These are phyloP conservation scores for Cyclotella kingstonii DNA, from an alignment of 108 stramenopile genomes.

Conservation along the genomic window DNA sequence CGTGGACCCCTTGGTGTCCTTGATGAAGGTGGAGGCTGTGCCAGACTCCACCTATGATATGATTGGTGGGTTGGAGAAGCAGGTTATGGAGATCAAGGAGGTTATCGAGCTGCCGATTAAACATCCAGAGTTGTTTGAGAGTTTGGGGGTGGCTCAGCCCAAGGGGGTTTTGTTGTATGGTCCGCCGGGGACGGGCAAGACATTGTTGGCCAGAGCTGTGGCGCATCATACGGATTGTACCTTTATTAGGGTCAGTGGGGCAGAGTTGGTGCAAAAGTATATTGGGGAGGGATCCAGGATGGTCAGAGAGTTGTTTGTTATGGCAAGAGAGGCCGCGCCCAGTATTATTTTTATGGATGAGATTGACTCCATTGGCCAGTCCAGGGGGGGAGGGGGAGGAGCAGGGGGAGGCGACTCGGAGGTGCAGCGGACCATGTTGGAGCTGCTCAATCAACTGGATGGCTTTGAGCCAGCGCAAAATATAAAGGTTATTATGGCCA, in stretches of 20 bases:
- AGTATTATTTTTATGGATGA: conserved; percentile 99
- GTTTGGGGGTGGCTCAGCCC: conserved; percentile 97
- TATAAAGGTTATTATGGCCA: conserved; percentile 98
- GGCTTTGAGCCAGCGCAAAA: conserved; percentile 99
- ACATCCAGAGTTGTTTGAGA: conserved; percentile 99
- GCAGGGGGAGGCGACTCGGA: conserved; percentile 94
- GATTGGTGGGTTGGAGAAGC: conserved; percentile 99
- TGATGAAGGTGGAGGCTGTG: conserved; percentile 99
- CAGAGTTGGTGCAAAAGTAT: conserved; percentile 99
- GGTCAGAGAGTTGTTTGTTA: conserved; percentile 99
- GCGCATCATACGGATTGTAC: conserved; percentile 99
- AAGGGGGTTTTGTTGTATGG: conserved; percentile 99
- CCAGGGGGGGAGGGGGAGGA: conserved; percentile 79
- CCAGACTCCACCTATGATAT: conserved; percentile 99
- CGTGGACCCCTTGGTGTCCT: conserved; percentile 97
- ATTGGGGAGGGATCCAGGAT: conserved; percentile 99
- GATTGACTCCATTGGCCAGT: conserved; percentile 96
- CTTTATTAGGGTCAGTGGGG: conserved; percentile 98
- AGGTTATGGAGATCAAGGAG: conserved; percentile 99
- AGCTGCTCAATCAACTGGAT: conserved; percentile 98
- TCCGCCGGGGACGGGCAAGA: conserved; percentile 99
- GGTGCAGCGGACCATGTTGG: conserved; percentile 99
- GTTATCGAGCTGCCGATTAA: conserved; percentile 99
- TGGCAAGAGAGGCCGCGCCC: conserved; percentile 98
- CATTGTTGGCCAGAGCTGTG: conserved; percentile 97